A percentile compares a stretch with the other conserved stretches of the same genome.
Conservation (phyloP, 1,284 basidiomycete genomes). For the Ustilago sp. region DNA sequence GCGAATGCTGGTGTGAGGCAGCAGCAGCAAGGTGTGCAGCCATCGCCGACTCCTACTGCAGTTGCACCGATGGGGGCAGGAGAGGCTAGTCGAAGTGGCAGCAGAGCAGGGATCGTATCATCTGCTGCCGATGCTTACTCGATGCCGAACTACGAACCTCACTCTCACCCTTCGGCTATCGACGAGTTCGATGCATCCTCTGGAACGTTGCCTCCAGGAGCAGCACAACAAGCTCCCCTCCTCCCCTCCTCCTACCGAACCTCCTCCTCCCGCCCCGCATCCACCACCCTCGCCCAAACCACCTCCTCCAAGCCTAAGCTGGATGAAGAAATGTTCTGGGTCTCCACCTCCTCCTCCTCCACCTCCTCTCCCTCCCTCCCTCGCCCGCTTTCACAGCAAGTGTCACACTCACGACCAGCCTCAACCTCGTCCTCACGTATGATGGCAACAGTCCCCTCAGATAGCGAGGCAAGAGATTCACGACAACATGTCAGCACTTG, state of each 20-base stretch:
- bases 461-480: conserved; percentile 23
- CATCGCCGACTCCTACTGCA: conserved; percentile 19
- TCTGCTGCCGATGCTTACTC: conserved; percentile 39
- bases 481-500: conserved; percentile 33
- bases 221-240: conserved; percentile 37
- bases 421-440: conserved; percentile 24
- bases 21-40: conserved; percentile 1
- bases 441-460: conserved; percentile 21
- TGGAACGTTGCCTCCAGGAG: conserved; percentile 42
- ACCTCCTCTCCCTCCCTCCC: conserved; percentile 14
- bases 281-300: conserved; percentile 2
- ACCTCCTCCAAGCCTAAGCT: conserved; percentile 23
- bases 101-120: conserved; percentile 5
- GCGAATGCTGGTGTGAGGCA: conserved; percentile 7
- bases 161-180: neutral
- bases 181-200: conserved; percentile 33
- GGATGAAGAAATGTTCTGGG: conserved; percentile 50
- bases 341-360: conserved; percentile 19
- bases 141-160: conserved; percentile 11
- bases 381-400: conserved; percentile 29
- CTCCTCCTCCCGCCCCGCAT: conserved; percentile 4
- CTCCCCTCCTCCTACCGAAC: conserved; percentile 31
- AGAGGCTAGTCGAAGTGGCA: conserved; percentile 3
- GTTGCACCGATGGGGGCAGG: conserved; percentile 9
- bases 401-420: conserved; percentile 10